These are phyloP conservation scores for Suhomyces canberraensis DNA, from an alignment of 805 yeast species.

Conservation along the genomic window DNA sequence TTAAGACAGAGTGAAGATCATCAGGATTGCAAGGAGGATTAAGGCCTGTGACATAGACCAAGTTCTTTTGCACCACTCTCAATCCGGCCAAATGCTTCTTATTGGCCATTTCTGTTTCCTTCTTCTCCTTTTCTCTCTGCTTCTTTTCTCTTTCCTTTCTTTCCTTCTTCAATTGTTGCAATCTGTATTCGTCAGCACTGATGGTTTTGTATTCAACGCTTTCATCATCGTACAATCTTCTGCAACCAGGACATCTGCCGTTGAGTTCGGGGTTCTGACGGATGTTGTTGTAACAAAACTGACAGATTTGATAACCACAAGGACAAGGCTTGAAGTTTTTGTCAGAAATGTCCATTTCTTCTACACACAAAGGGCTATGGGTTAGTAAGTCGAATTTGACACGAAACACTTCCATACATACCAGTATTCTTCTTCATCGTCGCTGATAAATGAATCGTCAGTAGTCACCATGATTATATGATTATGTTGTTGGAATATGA, in stretches of 20 bases:
- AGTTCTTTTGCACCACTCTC: constrained; percentile 96
- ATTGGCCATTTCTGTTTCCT: constrained; percentile 79
- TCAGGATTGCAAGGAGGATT: constrained; percentile 81
- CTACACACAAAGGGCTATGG: constrained; percentile 86
- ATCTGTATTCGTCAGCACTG: constrained; percentile 81
- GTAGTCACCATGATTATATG: constrained; percentile 30
- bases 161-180: constrained; percentile 75
- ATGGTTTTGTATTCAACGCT: constrained; percentile 82
- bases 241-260: constrained; percentile 97
- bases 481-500: too few relatives aligned
- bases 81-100: constrained; percentile 93
- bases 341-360: constrained; percentile 95
- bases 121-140: constrained; percentile 85
- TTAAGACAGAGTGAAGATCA: constrained; percentile 76
- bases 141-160: constrained; percentile 79
- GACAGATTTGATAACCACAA: constrained; percentile 98
- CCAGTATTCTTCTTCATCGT: constrained; percentile 78
- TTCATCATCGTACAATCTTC: constrained; percentile 90
- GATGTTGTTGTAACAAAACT: constrained; percentile 95
- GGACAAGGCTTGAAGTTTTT: constrained; percentile 99
- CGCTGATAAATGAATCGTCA: constrained; percentile 62
- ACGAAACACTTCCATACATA: constrained; percentile 25
- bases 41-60: constrained; percentile 93
- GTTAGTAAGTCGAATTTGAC: constrained; percentile 17
- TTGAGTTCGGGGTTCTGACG: constrained; percentile 92